Evolutionary conservation across 106 monocot genomes (phyloP), one percentile per base, ranked within the genome.

Genomic region (Gastrodia elata): DNA sequence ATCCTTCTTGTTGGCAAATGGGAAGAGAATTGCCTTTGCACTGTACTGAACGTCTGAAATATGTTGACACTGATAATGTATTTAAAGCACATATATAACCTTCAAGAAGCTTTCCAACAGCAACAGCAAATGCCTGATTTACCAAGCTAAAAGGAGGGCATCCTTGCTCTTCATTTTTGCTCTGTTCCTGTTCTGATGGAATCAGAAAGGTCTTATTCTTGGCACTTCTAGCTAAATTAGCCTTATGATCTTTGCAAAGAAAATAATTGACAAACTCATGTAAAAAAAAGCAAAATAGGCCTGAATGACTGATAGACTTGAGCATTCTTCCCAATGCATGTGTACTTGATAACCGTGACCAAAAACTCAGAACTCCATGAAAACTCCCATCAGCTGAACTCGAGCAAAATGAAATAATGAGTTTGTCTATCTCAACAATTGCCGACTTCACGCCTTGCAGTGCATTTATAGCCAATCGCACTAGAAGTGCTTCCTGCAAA

Each of bases 81-180:
- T 84, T 75, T 37, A 93, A 61, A 27, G 97, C 68, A 78, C 83
- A 84, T 35, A 91, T 24, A 49, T 98, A 91, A 28, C 97, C 97
- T 68, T 93, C 91, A 46, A 98, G 70, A 80, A 93, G 82, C 57
- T 85, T 93, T 59, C 82, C 74, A 24, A 98, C 78, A 18, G 88
- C 88, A 73, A 82, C 91, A 70, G 88, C 71, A 84, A 93, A 98
- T 71, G 97, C 90, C 71, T 93, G 97, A 69, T 98, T 98, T 2
- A 91, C 85, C 73, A 98, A 77, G 68, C 81, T 84, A 78, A 76
- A 85, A 75, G 87, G 77, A 71, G 83, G 65, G 1, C 55, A 30
- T 8, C 10, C 44, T 24, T 40, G 46, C 32, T n/a, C 24, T 56
- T 73, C 74, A 13, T 69, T 76, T 37, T 49, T 33, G n/a, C 42